A percentile compares a stretch with the other conserved stretches of the same genome.
Evolutionary conservation across 331 rosid species (phyloP).

Genomic region (Spiraea crenata): DNA sequence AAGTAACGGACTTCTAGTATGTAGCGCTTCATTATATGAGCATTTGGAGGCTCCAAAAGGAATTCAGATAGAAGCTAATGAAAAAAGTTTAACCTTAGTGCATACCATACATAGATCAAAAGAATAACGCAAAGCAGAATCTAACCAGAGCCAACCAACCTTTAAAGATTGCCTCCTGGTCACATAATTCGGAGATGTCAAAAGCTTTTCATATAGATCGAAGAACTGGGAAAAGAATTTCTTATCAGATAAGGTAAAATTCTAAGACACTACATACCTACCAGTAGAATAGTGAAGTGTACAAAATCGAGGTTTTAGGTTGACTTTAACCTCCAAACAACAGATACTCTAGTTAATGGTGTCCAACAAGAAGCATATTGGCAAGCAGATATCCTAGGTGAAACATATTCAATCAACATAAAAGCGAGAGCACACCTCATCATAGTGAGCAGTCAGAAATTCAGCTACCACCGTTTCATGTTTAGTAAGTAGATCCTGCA

Average conservation of each 20-base stretch:
- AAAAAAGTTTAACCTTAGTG: slow-evolving; percentile 20
- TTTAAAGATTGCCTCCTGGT: slow-evolving; percentile 96
- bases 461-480: slow-evolving; percentile 72
- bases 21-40: slow-evolving; percentile 90
- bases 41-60: slow-evolving; percentile 79
- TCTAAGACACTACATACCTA: slow-evolving; percentile 23
- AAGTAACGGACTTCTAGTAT: slow-evolving; percentile 76
- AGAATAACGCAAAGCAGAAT: slow-evolving; percentile 4
- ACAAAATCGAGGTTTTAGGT: slow-evolving; percentile 22
- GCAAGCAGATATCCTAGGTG: slow-evolving; percentile 20
- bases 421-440: slow-evolving; percentile 52
- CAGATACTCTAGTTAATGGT: slow-evolving; percentile 21
- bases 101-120: slow-evolving; percentile 19
- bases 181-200: slow-evolving; percentile 89
- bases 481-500: slow-evolving; percentile 90
- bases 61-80: slow-evolving; percentile 88
- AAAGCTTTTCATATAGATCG: slow-evolving; percentile 72
- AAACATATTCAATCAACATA: slow-evolving; percentile 25
- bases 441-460: slow-evolving; percentile 72
- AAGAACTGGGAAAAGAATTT: slow-evolving; percentile 66
- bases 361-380: slow-evolving; percentile 28
- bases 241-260: slow-evolving; percentile 37
- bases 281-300: slow-evolving; percentile 20
- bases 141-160: slow-evolving; percentile 52
- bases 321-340: slow-evolving; percentile 27